phyloP scores from a whole-genome alignment of 2,329 filamentous ascomycete genomes.

The Pyrenochaeta sp. region DNA sequence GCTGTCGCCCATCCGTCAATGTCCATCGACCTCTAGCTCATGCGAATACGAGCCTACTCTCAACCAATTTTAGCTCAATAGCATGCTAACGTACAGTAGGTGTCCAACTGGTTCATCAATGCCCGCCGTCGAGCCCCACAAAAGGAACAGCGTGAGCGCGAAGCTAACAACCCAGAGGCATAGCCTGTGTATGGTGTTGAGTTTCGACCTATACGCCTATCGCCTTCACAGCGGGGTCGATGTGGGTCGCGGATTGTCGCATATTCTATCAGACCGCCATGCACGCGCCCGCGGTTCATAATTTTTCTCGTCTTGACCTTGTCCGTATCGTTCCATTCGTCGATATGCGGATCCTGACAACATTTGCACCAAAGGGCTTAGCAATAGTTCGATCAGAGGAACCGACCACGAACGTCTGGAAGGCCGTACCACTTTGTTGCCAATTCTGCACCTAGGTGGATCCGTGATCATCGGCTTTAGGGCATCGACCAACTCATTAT shows the following conservation, averaged over 20 bases:
- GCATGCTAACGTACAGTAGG: constrained; percentile 48
- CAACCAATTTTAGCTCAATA: neutral
- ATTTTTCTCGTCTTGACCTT: neutral
- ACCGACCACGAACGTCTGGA: too few species aligned
- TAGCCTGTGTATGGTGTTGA: neutral
- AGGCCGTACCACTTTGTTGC: too few species aligned
- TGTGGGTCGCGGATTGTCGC: neutral
- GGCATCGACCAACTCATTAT: too few species aligned
- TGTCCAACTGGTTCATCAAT: constrained; percentile 85
- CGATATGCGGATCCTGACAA: neutral
- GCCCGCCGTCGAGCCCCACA: constrained; percentile 66
- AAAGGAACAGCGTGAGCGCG: constrained; percentile 41
- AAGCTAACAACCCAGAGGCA: constrained; percentile 24
- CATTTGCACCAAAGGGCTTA: neutral
- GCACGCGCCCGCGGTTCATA: neutral
- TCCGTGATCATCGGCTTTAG: too few species aligned
- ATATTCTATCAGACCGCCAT: neutral
- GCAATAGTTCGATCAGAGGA: neutral
- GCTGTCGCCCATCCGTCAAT: constrained; percentile 8
- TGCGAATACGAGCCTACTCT: neutral
- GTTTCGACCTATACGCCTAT: neutral
- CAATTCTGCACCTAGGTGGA: too few species aligned
- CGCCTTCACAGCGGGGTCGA: neutral
- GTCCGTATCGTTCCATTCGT: neutral
- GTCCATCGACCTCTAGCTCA: neutral